Evolutionary conservation across 106 monocot species (phyloP).

Genomic region (Allium sativum): DNA sequence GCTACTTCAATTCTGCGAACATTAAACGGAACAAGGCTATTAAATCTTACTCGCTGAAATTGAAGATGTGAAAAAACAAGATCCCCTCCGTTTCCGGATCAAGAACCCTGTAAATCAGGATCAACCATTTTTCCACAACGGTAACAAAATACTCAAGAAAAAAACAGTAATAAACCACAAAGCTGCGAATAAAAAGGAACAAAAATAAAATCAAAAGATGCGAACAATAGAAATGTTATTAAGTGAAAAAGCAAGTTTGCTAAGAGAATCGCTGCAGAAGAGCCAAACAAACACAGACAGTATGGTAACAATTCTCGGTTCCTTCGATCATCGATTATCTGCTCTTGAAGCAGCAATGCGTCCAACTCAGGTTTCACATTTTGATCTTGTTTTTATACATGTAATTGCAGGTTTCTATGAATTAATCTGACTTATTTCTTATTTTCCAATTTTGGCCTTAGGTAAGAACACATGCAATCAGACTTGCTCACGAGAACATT

Average conservation of each 20-base stretch:
- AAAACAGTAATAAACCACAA: not conserved
- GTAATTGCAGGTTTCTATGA: not conserved
- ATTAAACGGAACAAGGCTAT: too few relatives aligned
- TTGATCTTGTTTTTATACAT: not conserved
- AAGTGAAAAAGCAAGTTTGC: constrained; percentile 23
- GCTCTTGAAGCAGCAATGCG: constrained; percentile 61
- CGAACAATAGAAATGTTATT: constrained; percentile 26
- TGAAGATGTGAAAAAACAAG: too few relatives aligned
- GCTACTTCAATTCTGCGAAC: too few relatives aligned
- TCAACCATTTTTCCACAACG: not conserved
- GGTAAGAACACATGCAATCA: constrained; percentile 58
- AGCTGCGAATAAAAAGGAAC: not conserved
- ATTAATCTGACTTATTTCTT: not conserved
- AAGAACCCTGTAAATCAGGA: too few relatives aligned
- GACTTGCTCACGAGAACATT: constrained; percentile 60
- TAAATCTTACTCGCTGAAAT: too few relatives aligned
- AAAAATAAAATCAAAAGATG: not conserved
- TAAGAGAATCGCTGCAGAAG: constrained; percentile 30
- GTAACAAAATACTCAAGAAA: not conserved
- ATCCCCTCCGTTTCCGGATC: too few relatives aligned
- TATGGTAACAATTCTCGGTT: constrained; percentile 34
- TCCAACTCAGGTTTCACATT: constrained; percentile 34
- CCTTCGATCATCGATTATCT: constrained; percentile 63
- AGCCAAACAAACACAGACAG: constrained; percentile 33
- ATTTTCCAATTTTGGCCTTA: constrained; percentile 8